Base-by-base conservation (phyloP, 495 filamentous ascomycete species). In the Hypoxylon intermedium region DNA sequence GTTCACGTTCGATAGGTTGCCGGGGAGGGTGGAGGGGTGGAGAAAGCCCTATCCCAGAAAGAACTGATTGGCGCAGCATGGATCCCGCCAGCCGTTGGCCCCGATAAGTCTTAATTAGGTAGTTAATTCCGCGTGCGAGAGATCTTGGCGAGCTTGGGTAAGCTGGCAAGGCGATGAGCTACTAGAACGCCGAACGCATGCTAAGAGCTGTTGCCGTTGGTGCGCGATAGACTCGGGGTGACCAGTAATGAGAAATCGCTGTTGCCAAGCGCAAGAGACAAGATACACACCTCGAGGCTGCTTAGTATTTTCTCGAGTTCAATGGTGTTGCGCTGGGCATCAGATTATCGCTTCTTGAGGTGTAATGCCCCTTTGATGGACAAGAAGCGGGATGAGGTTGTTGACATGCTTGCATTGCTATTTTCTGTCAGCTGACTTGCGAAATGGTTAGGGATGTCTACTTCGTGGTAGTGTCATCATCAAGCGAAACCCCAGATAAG, bases 351-450 rank as follows among this genome's bases (percentile, higher is more conserved):
- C 54, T 44, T 52, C 40, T 59, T 59, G 56, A 9, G 31, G 47
- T 24, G 54, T 58, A 1, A 58, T 26, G 5, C 21, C 37, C 12
- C 12, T 44, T 9, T 58, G 45, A n/a, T 58, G 20, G 5, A 58
- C 46, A 11, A 51, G 37, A 44, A 58, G 46, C 5, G 54, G 54
- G 13, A 58, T 58, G 5, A 50, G 12, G n/a, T 51, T 58, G 6
- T 58, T 46, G 13, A 58, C 38, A 45, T 51, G 45, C 37, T 51
- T 43, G 15, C 45, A 50, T 58, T 51, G 54, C 54, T 58, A 6
- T 15, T 15, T 3, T 3, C 28, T 20, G 24, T 58, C 23, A 51
- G 37, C 15, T n/a, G n/a, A n/a, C n/a, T n/a, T n/a, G n/a, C n/a
- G n/a, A n/a, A n/a, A n/a, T n/a, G n/a, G n/a, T n/a, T n/a, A n/a